A percentile compares a stretch with the other conserved stretches of the same genome.
These are phyloP conservation scores for Haplosporangium sp. DNA, from an alignment of 371 early-diverging fungal genomes.

Conservation along the genomic window DNA sequence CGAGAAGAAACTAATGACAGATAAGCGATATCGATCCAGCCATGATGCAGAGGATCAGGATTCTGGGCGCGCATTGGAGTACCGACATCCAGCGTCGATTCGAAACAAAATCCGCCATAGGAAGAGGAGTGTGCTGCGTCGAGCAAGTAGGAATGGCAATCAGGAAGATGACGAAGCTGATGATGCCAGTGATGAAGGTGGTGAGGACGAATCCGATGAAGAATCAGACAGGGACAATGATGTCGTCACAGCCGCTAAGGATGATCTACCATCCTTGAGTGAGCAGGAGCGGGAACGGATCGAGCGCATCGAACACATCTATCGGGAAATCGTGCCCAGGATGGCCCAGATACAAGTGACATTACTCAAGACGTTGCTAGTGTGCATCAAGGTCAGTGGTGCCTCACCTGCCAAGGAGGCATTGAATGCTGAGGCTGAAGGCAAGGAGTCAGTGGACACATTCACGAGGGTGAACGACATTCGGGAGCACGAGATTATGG, in stretches of 20 bases:
- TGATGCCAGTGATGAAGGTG: slow-evolving; percentile 16
- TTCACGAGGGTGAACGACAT: slow-evolving; percentile 47
- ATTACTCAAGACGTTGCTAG: slow-evolving; percentile 45
- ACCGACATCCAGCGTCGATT: slow-evolving; percentile 32
- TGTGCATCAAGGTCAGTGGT: slow-evolving; percentile 52
- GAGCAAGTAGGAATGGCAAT: slow-evolving; percentile 37
- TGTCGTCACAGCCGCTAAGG: background rate
- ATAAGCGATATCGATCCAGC: slow-evolving; percentile 52
- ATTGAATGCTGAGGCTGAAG: slow-evolving; percentile 25
- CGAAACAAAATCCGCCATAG: slow-evolving; percentile 23
- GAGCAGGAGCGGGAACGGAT: slow-evolving; percentile 46
- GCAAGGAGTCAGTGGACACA: slow-evolving; percentile 40
- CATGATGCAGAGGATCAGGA: slow-evolving; percentile 39
- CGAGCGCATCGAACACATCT: slow-evolving; percentile 48
- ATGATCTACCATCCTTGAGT: slow-evolving; percentile 19
- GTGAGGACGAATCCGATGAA: slow-evolving; percentile 17
- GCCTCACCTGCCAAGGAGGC: slow-evolving; percentile 36
- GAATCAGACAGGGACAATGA: slow-evolving; percentile 6
- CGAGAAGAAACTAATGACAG: slow-evolving; percentile 60
- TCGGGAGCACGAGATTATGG: slow-evolving; percentile 71
- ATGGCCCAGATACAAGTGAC: slow-evolving; percentile 55
- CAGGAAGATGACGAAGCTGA: slow-evolving; percentile 39
- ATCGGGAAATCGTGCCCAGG: slow-evolving; percentile 45
- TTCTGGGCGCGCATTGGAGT: slow-evolving; percentile 35
- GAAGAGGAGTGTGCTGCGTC: slow-evolving; percentile 27